These are phyloP conservation scores for Pythium phragmitis DNA, from an alignment of 352 stramenopile species.

Conservation along the genomic window DNA sequence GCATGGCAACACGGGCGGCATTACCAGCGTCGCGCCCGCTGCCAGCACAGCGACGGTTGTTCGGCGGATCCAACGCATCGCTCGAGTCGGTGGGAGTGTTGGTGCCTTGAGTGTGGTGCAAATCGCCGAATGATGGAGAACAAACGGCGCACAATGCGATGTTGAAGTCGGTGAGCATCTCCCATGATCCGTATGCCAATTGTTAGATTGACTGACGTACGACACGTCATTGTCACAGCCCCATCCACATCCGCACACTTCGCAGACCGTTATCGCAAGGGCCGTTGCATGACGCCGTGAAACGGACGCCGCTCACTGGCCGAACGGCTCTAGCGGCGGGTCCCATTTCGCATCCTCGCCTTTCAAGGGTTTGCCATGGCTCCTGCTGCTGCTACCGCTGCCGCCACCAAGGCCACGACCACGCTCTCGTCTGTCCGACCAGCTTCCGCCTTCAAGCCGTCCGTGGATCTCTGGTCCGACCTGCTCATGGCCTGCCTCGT, in stretches of 20 bases:
- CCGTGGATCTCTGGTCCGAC: constrained; percentile 47
- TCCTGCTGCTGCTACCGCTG: background rate
- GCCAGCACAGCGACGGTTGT: background rate
- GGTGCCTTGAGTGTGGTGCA: background rate
- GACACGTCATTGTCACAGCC: background rate
- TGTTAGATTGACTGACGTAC: constrained; percentile 1
- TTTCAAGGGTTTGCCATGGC: background rate
- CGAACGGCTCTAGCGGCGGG: background rate
- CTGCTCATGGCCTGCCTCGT: constrained; percentile 57
- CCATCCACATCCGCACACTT: background rate
- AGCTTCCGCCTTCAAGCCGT: constrained; percentile 2
- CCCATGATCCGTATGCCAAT: background rate
- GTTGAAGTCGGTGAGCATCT: background rate
- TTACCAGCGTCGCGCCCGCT: background rate
- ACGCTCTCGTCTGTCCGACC: constrained; percentile 1
- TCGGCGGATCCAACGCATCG: background rate
- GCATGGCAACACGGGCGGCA: constrained; percentile 34
- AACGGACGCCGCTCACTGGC: constrained; percentile 6
- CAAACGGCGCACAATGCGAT: background rate
- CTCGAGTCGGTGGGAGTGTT: background rate
- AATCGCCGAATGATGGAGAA: background rate
- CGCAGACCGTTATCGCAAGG: background rate
- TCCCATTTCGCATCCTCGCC: constrained; percentile 8
- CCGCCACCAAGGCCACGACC: constrained; percentile 4
- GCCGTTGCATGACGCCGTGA: constrained; percentile 12